Evolutionary conservation across 2,329 filamentous ascomycete genomes (phyloP).

Genomic region (Cytospora piceicola): DNA sequence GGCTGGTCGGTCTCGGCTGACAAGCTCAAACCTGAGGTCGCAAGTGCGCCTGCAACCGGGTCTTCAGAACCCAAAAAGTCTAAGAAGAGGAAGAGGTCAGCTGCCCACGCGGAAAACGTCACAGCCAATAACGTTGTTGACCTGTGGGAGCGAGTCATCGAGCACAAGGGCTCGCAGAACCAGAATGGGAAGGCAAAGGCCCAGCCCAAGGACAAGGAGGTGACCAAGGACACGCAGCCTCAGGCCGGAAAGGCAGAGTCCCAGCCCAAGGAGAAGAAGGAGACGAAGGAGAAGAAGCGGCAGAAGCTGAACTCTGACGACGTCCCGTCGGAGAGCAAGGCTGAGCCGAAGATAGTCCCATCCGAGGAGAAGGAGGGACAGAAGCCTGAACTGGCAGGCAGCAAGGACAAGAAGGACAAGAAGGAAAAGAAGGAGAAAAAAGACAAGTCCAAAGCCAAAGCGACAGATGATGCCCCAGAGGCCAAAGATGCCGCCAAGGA

Average conservation of each 20-base stretch:
- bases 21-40: constrained; percentile 70
- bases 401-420: constrained; percentile 31
- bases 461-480: constrained; percentile 25
- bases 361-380: constrained; percentile 32
- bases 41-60: constrained; percentile 39
- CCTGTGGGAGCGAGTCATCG: constrained; percentile 79
- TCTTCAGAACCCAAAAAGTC: constrained; percentile 49
- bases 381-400: constrained; percentile 22
- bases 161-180: constrained; percentile 57
- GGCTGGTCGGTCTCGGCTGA: constrained; percentile 85
- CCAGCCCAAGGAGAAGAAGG: constrained; percentile 35
- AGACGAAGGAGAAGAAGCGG: constrained; percentile 34
- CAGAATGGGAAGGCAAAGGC: constrained; percentile 28
- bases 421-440: constrained; percentile 40
- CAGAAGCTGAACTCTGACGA: constrained; percentile 34
- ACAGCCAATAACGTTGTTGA: constrained; percentile 73
- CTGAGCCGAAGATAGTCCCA: constrained; percentile 37
- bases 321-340: constrained; percentile 26
- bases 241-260: constrained; percentile 37
- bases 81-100: constrained; percentile 62
- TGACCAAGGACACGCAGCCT: constrained; percentile 33
- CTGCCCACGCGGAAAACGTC: constrained; percentile 49
- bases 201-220: constrained; percentile 27
- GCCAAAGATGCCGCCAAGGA: constrained; percentile 34
- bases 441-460: constrained; percentile 31